Conservation (phyloP, 202 grass and related monocot species). For the Cymbopogon flexuosus region DNA sequence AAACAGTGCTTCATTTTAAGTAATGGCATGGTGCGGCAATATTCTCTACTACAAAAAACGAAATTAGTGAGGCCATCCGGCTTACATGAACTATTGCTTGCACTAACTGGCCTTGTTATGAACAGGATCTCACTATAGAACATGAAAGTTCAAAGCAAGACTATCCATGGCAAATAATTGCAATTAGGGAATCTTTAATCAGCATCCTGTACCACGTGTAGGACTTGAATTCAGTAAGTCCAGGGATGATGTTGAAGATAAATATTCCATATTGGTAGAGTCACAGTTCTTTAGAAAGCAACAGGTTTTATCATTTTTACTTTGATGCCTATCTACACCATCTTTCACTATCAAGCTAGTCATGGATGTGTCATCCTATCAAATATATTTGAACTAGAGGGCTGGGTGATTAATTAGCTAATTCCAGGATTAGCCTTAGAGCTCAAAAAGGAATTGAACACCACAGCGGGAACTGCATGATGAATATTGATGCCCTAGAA, state of each 20-base stretch:
- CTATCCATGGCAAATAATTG: background rate
- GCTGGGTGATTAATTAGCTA: conserved; percentile 36
- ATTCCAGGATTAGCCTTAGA: conserved; percentile 30
- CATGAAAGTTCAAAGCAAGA: conserved; percentile 17
- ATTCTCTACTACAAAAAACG: conserved; percentile 34
- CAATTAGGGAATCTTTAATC: conserved; percentile 19
- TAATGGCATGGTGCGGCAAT: conserved; percentile 10
- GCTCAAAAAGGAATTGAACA: conserved; percentile 39
- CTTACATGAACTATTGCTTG: conserved; percentile 43
- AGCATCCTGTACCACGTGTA: conserved; percentile 31
- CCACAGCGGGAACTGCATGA: conserved; percentile 21
- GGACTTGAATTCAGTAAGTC: conserved; percentile 26
- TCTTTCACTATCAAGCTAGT: conserved; percentile 39
- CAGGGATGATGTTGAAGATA: conserved; percentile 30
- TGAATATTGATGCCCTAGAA: conserved; percentile 35
- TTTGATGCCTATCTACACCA: conserved; percentile 38
- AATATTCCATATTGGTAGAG: conserved; percentile 43
- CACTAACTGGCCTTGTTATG: conserved; percentile 33
- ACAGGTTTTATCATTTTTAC: conserved; percentile 39
- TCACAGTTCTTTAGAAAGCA: conserved; percentile 35
- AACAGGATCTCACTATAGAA: conserved; percentile 26
- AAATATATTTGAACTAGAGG: conserved; percentile 30
- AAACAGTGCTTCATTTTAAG: conserved; percentile 45
- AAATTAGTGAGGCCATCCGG: conserved; percentile 23
- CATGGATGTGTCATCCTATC: conserved; percentile 35